Percentiles rank a stretch among this genome's conserved stretches.
Evolutionary conservation across 345 rosid species (phyloP).

Genomic region (Rubroshorea leprosula): DNA sequence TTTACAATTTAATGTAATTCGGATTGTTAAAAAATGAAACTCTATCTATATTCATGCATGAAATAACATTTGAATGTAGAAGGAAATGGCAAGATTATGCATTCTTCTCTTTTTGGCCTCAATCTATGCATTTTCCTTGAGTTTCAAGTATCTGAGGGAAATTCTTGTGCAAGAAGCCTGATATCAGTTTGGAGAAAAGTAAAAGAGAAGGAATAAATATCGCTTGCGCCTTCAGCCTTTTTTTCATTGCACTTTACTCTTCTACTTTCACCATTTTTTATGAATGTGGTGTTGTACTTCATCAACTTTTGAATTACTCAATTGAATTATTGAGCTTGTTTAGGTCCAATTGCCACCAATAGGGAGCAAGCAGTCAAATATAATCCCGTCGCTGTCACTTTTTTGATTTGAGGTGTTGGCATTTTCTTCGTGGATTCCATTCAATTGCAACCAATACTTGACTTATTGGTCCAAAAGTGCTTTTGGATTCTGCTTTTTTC

Average conservation of each 20-base stretch:
- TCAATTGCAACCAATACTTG: constrained; percentile 2
- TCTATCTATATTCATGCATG: too few relatives aligned
- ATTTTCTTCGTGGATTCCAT: background rate
- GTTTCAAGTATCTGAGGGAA: background rate
- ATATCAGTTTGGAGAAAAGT: background rate
- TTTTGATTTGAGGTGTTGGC: constrained; percentile 9
- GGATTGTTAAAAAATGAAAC: too few relatives aligned
- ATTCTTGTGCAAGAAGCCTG: background rate
- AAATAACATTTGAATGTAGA: too few relatives aligned
- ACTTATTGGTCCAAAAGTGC: too few relatives aligned
- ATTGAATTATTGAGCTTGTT: background rate
- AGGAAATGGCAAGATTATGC: background rate
- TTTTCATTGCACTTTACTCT: too few relatives aligned
- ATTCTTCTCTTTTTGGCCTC: background rate
- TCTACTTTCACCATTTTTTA: too few relatives aligned
- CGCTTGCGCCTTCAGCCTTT: background rate
- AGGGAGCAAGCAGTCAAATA: background rate
- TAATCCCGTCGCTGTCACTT: constrained; percentile 7
- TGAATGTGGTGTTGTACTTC: background rate
- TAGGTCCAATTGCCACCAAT: background rate
- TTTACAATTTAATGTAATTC: too few relatives aligned
- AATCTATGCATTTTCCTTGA: background rate
- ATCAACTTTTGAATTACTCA: background rate
- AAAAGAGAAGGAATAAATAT: background rate
- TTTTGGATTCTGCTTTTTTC: too few relatives aligned